Conservation (phyloP, 2,329 filamentous ascomycete species). For the Boeremia exigua region DNA sequence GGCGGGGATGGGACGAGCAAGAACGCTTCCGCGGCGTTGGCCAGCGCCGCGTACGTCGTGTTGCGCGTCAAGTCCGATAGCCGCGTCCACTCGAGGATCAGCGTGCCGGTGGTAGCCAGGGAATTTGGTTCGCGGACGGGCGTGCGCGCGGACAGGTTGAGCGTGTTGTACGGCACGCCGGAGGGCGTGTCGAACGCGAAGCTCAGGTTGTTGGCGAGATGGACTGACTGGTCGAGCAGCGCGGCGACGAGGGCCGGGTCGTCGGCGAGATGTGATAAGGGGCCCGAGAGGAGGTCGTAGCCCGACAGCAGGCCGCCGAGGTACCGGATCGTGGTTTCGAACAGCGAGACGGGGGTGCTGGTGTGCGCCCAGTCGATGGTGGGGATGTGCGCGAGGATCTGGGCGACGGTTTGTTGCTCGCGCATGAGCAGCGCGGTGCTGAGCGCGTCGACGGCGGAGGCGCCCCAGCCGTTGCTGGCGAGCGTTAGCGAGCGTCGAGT, state of each 20-base stretch:
- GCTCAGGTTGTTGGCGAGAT: slow-evolving; percentile 74
- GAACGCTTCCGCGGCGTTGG: slow-evolving; percentile 71
- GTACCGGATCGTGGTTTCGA: slow-evolving; percentile 91
- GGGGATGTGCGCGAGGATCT: slow-evolving; percentile 74
- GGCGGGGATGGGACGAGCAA: slow-evolving; percentile 71
- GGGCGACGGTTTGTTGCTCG: slow-evolving; percentile 68
- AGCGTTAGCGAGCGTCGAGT: background rate
- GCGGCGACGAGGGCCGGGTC: slow-evolving; percentile 59
- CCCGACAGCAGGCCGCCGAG: slow-evolving; percentile 79
- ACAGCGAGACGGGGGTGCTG: slow-evolving; percentile 68
- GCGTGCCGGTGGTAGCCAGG: slow-evolving; percentile 76
- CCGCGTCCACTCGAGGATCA: slow-evolving; percentile 84
- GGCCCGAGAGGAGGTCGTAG: slow-evolving; percentile 75
- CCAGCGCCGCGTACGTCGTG: slow-evolving; percentile 68
- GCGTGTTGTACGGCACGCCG: slow-evolving; percentile 74
- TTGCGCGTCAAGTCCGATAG: slow-evolving; percentile 78
- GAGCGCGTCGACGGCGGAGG: slow-evolving; percentile 80
- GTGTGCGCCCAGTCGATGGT: slow-evolving; percentile 74
- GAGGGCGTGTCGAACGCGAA: slow-evolving; percentile 79
- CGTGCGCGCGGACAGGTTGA: slow-evolving; percentile 64
- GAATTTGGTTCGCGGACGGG: slow-evolving; percentile 65
- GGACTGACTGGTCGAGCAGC: slow-evolving; percentile 70
- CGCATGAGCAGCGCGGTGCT: slow-evolving; percentile 81
- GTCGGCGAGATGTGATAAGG: slow-evolving; percentile 60
- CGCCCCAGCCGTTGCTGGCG: slow-evolving; percentile 82